Evolutionary conservation across 73 alveolate genomes (phyloP), one percentile per base, ranked within the genome.

Genomic region (Paramecium biaurelia): DNA sequence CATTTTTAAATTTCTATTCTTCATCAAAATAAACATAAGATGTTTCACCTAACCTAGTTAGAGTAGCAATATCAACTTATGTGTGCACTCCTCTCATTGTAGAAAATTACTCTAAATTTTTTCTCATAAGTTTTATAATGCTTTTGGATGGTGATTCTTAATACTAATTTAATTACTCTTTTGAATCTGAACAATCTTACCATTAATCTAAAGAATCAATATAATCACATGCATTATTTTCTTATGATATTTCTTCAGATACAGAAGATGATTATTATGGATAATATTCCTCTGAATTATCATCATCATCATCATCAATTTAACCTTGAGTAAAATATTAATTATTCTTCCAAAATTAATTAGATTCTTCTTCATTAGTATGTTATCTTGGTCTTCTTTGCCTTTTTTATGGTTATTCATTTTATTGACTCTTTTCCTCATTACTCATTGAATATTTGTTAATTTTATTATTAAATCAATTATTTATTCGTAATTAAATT

Each of bases 151-250:
- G 58, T 12, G 56, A 72, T 34, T 72, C 45, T 72, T 34, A 72
- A 9, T 12, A 5, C 7, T 37, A 2, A 35, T 72, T 37, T 72
- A 14, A 15, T 35, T 63, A 12, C 49, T 10, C 84, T 32, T 63
- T 10, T 30, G 86, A 72, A 11, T 72, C 56, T 14, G 86, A 72
- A 72, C 56, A 32, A 72, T 72, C 86, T 72, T 72, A 15, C 86
- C 86, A 72, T 72, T 72, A 72, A 32, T 63, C 84, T 12, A 72
- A 72, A 9, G 86, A 72, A 72, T 72, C 86, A 1, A 72, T 38
- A 72, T 12, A 72, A 18, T 72, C 86, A 72, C 24, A 8, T 10
- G 86, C 32, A 72, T 63, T 26, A n/a, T 32, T 63, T 12, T 63
- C 45, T 26, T 38, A 0, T 15, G 86, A 72, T 1, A 32, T 38